Evolutionary conservation across 768 basidiomycete species (phyloP).

Genomic region (Rhizopogon vulgaris): DNA sequence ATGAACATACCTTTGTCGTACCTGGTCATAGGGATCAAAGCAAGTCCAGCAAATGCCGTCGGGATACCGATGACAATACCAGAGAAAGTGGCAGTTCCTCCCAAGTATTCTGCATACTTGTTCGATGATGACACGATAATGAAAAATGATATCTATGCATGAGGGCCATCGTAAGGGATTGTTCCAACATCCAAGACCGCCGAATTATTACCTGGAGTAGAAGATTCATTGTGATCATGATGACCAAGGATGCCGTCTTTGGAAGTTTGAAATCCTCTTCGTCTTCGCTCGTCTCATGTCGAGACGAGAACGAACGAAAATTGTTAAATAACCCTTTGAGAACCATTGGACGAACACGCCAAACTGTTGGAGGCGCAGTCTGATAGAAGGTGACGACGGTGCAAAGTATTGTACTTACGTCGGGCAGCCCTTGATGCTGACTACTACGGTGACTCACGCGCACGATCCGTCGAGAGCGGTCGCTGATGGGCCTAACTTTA

Average conservation of each 20-base stretch:
- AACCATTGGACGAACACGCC: background rate
- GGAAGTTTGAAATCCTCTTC: conserved; percentile 42
- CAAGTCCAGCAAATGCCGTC: conserved; percentile 51
- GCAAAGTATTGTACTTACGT: background rate
- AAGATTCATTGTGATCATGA: conserved; percentile 38
- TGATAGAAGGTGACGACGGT: too few species aligned
- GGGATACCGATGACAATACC: conserved; percentile 66
- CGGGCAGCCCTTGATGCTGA: too few species aligned
- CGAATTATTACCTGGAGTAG: conserved; percentile 36
- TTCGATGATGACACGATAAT: conserved; percentile 64
- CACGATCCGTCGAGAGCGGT: too few species aligned
- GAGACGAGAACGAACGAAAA: background rate
- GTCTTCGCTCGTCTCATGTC: background rate
- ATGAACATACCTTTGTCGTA: conserved; percentile 44
- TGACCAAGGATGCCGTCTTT: conserved; percentile 36
- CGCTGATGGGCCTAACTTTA: too few species aligned
- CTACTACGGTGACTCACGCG: too few species aligned
- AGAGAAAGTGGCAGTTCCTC: conserved; percentile 65
- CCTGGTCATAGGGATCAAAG: conserved; percentile 49
- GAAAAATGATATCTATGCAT: conserved; percentile 64
- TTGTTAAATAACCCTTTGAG: background rate
- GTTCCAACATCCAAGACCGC: background rate
- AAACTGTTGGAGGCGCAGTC: background rate
- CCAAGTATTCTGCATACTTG: conserved; percentile 54
- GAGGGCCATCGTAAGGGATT: background rate